Percentiles rank a stretch among this genome's conserved stretches.
Evolutionary conservation across 768 basidiomycete species (phyloP).

Genomic region (Psilocybe azurescens): DNA sequence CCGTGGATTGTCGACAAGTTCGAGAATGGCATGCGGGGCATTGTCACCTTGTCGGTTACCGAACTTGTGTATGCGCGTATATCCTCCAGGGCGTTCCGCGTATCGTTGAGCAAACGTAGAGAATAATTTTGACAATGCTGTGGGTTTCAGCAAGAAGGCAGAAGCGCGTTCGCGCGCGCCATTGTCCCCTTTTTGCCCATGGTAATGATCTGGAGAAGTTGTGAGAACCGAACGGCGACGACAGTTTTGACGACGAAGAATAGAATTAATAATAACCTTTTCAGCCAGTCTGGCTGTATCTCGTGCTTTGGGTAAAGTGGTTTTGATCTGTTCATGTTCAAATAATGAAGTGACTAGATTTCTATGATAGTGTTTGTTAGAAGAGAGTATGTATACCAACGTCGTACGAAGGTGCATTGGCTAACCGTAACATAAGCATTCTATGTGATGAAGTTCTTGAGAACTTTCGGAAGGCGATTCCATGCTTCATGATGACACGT

Average conservation of each 20-base stretch:
- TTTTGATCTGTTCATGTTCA: slow-evolving; percentile 95
- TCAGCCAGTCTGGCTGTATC: slow-evolving; percentile 92
- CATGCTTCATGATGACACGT: slow-evolving; percentile 81
- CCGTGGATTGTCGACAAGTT: slow-evolving; percentile 92
- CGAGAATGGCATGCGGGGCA: slow-evolving; percentile 89
- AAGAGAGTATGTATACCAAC: slow-evolving; percentile 2
- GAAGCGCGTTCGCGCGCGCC: slow-evolving; percentile 74
- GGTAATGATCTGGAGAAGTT: slow-evolving; percentile 74
- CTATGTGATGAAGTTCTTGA: slow-evolving; percentile 92
- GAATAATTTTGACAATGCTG: slow-evolving; percentile 84
- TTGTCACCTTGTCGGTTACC: slow-evolving; percentile 93
- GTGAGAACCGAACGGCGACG: neutral
- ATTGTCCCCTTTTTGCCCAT: slow-evolving; percentile 84
- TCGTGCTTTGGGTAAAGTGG: slow-evolving; percentile 93
- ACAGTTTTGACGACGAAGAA: neutral
- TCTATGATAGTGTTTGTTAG: slow-evolving; percentile 40
- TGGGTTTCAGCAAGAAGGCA: slow-evolving; percentile 77
- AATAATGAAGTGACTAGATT: slow-evolving; percentile 95
- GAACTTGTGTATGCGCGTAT: slow-evolving; percentile 91
- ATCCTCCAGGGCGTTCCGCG: slow-evolving; percentile 83
- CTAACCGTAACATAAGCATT: slow-evolving; percentile 90
- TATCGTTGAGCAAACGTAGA: slow-evolving; percentile 82
- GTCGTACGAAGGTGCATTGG: neutral
- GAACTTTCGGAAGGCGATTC: slow-evolving; percentile 89
- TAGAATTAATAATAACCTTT: slow-evolving; percentile 56